Evolutionary conservation across 140 eudicot species (phyloP).

Genomic region (Oenanthe javanica): DNA sequence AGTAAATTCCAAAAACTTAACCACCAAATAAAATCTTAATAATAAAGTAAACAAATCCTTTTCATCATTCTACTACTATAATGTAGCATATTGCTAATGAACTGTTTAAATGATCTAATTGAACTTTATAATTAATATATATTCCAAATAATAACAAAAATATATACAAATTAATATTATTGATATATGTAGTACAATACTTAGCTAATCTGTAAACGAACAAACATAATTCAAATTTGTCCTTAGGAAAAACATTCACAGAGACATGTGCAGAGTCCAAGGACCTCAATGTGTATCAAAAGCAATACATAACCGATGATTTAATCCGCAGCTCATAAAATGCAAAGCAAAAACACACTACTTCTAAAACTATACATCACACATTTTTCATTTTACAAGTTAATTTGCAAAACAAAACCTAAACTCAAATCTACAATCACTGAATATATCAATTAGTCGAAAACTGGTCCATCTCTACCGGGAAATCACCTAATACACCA

Average conservation of each 20-base stretch:
- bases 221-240: background rate
- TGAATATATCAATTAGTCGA: background rate
- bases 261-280: background rate
- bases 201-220: background rate
- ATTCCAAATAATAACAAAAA: too few species aligned
- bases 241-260: too few species aligned
- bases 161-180: background rate
- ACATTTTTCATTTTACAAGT: background rate
- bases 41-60: too few species aligned
- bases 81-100: too few species aligned
- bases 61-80: too few species aligned
- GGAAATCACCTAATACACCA: background rate
- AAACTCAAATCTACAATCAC: background rate
- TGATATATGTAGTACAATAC: background rate
- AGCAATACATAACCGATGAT: background rate
- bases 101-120: too few species aligned
- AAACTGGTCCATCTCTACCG: too few species aligned
- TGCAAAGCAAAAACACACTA: background rate
- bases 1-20: too few species aligned
- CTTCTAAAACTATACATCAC: background rate
- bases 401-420: background rate
- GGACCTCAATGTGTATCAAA: background rate
- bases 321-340: background rate
- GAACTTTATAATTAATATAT: too few species aligned
- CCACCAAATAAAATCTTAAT: too few species aligned